Evolutionary conservation across 2,329 filamentous ascomycete species (phyloP).

Genomic region (Colletotrichum destructivum): DNA sequence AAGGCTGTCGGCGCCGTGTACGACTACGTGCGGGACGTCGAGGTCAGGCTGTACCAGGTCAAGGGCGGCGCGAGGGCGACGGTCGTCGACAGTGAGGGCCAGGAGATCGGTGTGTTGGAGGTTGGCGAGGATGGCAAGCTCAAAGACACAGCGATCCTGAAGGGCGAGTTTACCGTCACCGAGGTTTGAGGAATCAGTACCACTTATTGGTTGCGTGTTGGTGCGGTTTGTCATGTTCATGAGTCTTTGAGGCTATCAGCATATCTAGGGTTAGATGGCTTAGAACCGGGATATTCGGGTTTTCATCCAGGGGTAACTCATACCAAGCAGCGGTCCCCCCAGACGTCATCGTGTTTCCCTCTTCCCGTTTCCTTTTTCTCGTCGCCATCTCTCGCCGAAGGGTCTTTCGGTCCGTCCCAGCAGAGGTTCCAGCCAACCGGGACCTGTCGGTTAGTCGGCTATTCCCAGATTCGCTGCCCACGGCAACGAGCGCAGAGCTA

Average conservation of each 20-base stretch:
- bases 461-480: not conserved
- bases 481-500: not conserved
- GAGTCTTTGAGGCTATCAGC: slow-evolving; percentile 31
- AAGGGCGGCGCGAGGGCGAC: slow-evolving; percentile 57
- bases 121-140: slow-evolving; percentile 58
- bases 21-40: slow-evolving; percentile 62
- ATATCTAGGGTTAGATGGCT: slow-evolving; percentile 35
- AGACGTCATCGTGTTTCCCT: not conserved
- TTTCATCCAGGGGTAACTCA: not conserved
- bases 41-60: slow-evolving; percentile 63
- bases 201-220: not conserved
- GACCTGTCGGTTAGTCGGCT: slow-evolving; percentile 31
- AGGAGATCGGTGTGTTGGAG: slow-evolving; percentile 56
- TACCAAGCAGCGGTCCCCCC: not conserved
- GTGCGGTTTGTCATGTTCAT: slow-evolving; percentile 3
- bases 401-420: slow-evolving; percentile 18
- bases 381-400: not conserved
- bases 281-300: slow-evolving; percentile 15
- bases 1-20: slow-evolving; percentile 60
- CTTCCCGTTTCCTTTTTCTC: no score
- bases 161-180: slow-evolving; percentile 50
- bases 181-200: slow-evolving; percentile 24
- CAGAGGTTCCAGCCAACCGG: slow-evolving; percentile 19
- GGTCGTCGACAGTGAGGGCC: slow-evolving; percentile 61
- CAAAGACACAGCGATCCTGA: slow-evolving; percentile 56